These are phyloP conservation scores for Aspergillus unguis DNA, from an alignment of 2,329 filamentous ascomycete genomes.

Conservation along the genomic window DNA sequence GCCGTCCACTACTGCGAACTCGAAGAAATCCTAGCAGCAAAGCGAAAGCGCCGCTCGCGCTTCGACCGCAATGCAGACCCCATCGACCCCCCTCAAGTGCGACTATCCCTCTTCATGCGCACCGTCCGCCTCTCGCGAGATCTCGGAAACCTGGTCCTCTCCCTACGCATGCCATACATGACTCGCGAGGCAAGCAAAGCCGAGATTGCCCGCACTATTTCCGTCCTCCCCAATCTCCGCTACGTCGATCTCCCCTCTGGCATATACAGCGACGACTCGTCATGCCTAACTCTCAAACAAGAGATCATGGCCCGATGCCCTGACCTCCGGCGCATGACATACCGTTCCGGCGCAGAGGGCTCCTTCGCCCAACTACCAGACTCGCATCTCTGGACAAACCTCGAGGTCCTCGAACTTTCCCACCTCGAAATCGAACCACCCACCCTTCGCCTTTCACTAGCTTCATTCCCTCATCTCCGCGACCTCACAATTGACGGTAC, in stretches of 20 bases:
- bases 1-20: conserved; percentile 90
- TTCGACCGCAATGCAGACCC: conserved; percentile 75
- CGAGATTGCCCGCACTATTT: conserved; percentile 79
- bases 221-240: conserved; percentile 76
- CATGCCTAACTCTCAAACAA: conserved; percentile 71
- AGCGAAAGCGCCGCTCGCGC: conserved; percentile 69
- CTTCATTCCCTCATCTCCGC: conserved; percentile 62
- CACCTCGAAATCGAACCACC: conserved; percentile 36
- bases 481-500: conserved; percentile 73
- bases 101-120: conserved; percentile 74
- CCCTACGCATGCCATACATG: conserved; percentile 92
- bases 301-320: conserved; percentile 81
- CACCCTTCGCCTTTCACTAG: conserved; percentile 65
- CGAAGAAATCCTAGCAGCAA: conserved; percentile 75
- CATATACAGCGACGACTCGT: conserved; percentile 75
- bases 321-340: conserved; percentile 85
- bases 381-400: conserved; percentile 45
- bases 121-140: conserved; percentile 74
- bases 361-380: conserved; percentile 68
- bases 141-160: conserved; percentile 68
- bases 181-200: conserved; percentile 81
- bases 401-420: conserved; percentile 42
- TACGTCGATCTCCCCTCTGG: conserved; percentile 91
- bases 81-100: conserved; percentile 72
- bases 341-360: conserved; percentile 71